phyloP scores from a whole-genome alignment of 2,329 filamentous ascomycete genomes.

The Cladosporium cucumerinum region DNA sequence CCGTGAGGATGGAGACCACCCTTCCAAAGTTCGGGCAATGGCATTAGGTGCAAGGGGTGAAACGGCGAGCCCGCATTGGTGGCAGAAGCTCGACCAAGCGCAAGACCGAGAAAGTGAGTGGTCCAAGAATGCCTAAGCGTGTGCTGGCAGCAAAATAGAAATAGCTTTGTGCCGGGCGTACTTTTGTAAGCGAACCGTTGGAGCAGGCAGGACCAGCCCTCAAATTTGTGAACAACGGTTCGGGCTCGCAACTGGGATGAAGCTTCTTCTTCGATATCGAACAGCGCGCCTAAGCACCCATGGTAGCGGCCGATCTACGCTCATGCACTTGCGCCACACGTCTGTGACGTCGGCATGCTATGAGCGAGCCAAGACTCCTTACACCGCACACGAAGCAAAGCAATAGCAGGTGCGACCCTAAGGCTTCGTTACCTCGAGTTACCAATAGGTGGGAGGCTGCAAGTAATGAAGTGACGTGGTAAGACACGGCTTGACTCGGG shows the following conservation, averaged over 20 bases:
- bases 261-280: slow-evolving; percentile 24
- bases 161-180: not conserved
- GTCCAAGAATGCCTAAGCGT: not conserved
- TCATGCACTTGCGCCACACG: slow-evolving; percentile 27
- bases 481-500: slow-evolving; percentile 16
- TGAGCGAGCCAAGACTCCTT: slow-evolving; percentile 16
- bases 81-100: slow-evolving; percentile 2
- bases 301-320: slow-evolving; percentile 27
- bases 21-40: slow-evolving; percentile 23
- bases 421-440: slow-evolving; percentile 7
- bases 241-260: slow-evolving; percentile 10
- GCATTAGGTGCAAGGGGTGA: slow-evolving; percentile 34
- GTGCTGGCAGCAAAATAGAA: not conserved
- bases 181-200: slow-evolving; percentile 19
- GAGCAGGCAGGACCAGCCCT: slow-evolving; percentile 17
- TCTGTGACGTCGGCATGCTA: slow-evolving; percentile 27
- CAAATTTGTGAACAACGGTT: slow-evolving; percentile 11
- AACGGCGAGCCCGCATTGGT: slow-evolving; percentile 21
- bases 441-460: slow-evolving; percentile 1
- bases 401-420: slow-evolving; percentile 11
- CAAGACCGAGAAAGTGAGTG: not conserved
- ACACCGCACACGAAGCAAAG: slow-evolving; percentile 14
- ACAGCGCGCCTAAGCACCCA: slow-evolving; percentile 1
- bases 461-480: slow-evolving; percentile 15
- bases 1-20: slow-evolving; percentile 19